Evolutionary conservation across 2,329 filamentous ascomycete genomes (phyloP).

Genomic region (Fusarium siculi): DNA sequence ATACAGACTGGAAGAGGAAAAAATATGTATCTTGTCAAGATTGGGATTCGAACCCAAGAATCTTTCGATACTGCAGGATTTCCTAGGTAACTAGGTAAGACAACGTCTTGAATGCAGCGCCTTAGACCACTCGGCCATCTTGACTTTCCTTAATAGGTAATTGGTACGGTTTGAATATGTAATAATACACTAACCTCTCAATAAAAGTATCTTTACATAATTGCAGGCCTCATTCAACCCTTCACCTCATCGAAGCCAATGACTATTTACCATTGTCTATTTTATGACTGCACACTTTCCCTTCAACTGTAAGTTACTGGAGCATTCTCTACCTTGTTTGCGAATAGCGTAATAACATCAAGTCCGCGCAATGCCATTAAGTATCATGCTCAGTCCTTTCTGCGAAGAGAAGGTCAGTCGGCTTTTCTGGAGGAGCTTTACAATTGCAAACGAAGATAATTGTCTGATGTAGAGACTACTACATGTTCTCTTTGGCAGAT

Average conservation of each 20-base stretch:
- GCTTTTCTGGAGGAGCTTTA: background rate
- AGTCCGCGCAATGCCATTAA: accelerated
- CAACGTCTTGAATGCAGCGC: background rate
- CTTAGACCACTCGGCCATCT: conserved; percentile 5
- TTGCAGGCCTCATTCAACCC: background rate
- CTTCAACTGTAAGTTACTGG: background rate
- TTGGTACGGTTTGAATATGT: too few relatives aligned
- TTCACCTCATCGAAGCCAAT: background rate
- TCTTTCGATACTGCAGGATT: background rate
- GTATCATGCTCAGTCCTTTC: background rate
- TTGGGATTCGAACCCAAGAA: conserved; percentile 21
- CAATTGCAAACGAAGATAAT: background rate
- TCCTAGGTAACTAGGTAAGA: background rate
- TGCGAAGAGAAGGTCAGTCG: accelerated
- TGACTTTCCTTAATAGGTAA: background rate
- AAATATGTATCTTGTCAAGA: background rate
- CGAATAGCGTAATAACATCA: background rate
- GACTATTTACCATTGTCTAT: background rate
- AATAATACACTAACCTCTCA: too few relatives aligned
- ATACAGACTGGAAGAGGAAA: too few relatives aligned
- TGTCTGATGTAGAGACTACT: accelerated
- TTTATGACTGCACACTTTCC: background rate
- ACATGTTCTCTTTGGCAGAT: accelerated
- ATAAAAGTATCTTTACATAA: background rate
- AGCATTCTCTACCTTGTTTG: too few relatives aligned